These are phyloP conservation scores for Silene coronaria DNA, from an alignment of 179 eudicot genomes.

Conservation along the genomic window DNA sequence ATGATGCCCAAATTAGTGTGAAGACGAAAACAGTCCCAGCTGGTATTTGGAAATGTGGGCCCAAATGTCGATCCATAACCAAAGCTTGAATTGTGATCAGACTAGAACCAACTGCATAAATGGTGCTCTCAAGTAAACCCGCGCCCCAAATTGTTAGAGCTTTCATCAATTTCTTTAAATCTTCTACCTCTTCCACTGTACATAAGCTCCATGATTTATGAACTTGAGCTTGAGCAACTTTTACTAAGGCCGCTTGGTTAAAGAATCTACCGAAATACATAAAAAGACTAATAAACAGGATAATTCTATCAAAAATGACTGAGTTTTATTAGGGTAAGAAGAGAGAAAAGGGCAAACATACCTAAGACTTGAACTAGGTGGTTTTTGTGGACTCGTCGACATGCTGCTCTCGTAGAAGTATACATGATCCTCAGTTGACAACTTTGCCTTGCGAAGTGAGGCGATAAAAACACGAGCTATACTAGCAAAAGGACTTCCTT, in stretches of 20 bases:
- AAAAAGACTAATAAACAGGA: not conserved
- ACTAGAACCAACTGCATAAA: constrained; percentile 29
- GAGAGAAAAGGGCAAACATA: not conserved
- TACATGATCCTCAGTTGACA: constrained; percentile 7
- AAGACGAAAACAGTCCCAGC: constrained; percentile 36
- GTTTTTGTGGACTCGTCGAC: not conserved
- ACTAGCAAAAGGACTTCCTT: constrained; percentile 35
- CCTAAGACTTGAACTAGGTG: constrained; percentile 27
- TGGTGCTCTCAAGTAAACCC: constrained; percentile 29
- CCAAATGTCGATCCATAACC: constrained; percentile 37
- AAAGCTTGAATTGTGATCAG: constrained; percentile 34
- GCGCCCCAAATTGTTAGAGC: constrained; percentile 40
- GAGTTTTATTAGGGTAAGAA: not conserved
- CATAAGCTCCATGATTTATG: constrained; percentile 35
- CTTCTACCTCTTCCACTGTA: constrained; percentile 42
- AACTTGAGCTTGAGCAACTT: not conserved
- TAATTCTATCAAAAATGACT: not conserved
- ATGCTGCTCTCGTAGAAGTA: constrained; percentile 16
- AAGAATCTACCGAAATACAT: constrained; percentile 26
- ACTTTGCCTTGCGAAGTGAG: constrained; percentile 18
- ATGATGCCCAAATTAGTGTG: constrained; percentile 23
- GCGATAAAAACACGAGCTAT: constrained; percentile 32
- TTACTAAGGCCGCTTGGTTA: constrained; percentile 35
- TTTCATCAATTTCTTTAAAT: constrained; percentile 34
- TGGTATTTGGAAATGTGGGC: constrained; percentile 32